Evolutionary conservation across 2,329 filamentous ascomycete genomes (phyloP).

Genomic region (Ceratocystiopsis minuta): DNA sequence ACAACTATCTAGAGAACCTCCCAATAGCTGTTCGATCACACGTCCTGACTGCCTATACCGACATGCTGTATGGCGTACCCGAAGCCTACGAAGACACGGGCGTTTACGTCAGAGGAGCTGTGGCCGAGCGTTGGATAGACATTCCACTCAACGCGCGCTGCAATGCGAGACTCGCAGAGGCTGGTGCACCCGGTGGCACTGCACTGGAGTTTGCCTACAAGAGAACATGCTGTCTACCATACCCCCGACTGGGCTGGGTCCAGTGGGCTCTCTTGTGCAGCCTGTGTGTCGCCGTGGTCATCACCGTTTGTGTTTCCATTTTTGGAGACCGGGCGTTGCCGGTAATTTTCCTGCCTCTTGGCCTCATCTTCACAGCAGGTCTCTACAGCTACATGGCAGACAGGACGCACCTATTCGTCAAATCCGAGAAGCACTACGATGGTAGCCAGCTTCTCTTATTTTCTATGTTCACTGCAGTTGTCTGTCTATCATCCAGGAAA

Average conservation of each 20-base stretch:
- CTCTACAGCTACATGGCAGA: slow-evolving; percentile 34
- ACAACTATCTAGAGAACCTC: slow-evolving; percentile 27
- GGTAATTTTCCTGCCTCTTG: neutral
- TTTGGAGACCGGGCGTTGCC: no score
- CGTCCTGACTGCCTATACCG: slow-evolving; percentile 30
- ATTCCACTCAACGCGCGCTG: slow-evolving; percentile 35
- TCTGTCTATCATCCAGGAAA: slow-evolving; percentile 8
- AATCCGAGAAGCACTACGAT: slow-evolving; percentile 23
- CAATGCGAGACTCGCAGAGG: slow-evolving; percentile 24
- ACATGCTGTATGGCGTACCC: slow-evolving; percentile 22
- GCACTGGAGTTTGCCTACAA: no score
- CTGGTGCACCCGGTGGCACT: neutral
- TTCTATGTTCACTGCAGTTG: slow-evolving; percentile 11
- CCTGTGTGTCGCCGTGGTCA: neutral
- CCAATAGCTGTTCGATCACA: slow-evolving; percentile 22
- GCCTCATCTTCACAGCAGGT: neutral
- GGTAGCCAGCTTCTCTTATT: neutral
- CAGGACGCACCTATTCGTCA: slow-evolving; percentile 33
- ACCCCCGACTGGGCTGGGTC: slow-evolving; percentile 17
- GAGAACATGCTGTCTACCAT: slow-evolving; percentile 21
- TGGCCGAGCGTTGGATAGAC: slow-evolving; percentile 30
- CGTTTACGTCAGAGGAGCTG: slow-evolving; percentile 26
- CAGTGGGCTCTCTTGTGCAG: slow-evolving; percentile 14
- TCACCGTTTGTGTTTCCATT: neutral
- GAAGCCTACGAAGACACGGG: slow-evolving; percentile 27